Conservation (phyloP, 805 yeast species). For the Candida vaughaniae region DNA sequence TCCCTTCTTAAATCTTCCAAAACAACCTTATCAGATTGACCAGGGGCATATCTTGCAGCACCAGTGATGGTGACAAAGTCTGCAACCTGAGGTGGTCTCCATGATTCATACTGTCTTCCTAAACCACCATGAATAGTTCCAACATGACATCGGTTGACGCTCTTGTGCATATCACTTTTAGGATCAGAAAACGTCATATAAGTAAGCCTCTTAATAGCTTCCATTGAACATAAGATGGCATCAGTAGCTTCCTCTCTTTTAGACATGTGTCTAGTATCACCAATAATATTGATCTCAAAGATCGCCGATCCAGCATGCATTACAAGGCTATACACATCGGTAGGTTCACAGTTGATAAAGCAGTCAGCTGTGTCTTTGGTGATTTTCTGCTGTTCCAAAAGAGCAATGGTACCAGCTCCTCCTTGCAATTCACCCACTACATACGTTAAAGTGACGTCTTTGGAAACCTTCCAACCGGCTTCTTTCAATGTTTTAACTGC, state of each 20-base stretch:
- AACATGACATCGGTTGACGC: slow-evolving; percentile 27
- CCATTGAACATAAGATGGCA: slow-evolving; percentile 26
- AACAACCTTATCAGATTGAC: slow-evolving; percentile 22
- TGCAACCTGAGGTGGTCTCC: slow-evolving; percentile 31
- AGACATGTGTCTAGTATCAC: slow-evolving; percentile 30
- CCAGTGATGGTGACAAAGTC: slow-evolving; percentile 30
- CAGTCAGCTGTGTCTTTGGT: slow-evolving; percentile 23
- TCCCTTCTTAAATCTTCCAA: slow-evolving; percentile 20
- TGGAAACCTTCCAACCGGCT: slow-evolving; percentile 24
- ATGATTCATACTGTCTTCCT: slow-evolving; percentile 24
- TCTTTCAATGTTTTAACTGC: slow-evolving; percentile 26
- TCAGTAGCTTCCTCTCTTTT: slow-evolving; percentile 31
- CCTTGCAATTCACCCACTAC: slow-evolving; percentile 21
- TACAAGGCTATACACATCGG: slow-evolving; percentile 25
- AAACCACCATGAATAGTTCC: slow-evolving; percentile 29
- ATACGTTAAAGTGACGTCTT: slow-evolving; percentile 25
- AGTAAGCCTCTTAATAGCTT: slow-evolving; percentile 22
- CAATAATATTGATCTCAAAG: slow-evolving; percentile 24
- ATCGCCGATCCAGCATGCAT: slow-evolving; percentile 31
- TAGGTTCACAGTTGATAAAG: slow-evolving; percentile 30
- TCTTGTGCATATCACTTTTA: slow-evolving; percentile 18
- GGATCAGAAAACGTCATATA: slow-evolving; percentile 24
- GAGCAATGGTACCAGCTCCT: slow-evolving; percentile 28
- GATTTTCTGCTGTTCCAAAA: slow-evolving; percentile 19
- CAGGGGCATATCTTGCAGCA: slow-evolving; percentile 31